phyloP scores from a whole-genome alignment of 179 eudicot genomes.

The Pouteria campechiana region DNA sequence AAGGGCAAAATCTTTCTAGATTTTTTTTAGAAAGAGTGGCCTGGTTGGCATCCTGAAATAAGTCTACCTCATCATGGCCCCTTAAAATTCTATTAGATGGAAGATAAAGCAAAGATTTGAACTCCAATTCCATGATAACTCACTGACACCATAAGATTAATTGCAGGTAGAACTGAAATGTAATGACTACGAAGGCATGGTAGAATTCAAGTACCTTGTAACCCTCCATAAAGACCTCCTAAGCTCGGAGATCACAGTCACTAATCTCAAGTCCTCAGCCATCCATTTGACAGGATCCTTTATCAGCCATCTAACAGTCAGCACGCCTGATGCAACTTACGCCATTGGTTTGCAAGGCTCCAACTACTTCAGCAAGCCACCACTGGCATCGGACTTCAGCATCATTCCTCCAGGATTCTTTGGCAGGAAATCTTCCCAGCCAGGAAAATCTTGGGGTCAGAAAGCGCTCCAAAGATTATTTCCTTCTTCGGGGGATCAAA shows the following conservation, averaged over 20 bases:
- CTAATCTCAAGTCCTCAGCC: constrained; percentile 26
- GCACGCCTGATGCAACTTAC: constrained; percentile 87
- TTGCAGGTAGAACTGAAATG: constrained; percentile 61
- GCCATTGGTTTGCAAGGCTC: constrained; percentile 71
- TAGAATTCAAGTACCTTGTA: constrained; percentile 41
- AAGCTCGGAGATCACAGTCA: constrained; percentile 39
- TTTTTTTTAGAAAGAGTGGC: too few species aligned
- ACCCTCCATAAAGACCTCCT: constrained; percentile 40
- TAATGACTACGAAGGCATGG: constrained; percentile 22
- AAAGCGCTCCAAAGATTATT: constrained; percentile 19
- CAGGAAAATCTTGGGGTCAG: constrained; percentile 14
- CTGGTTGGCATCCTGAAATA: too few species aligned
- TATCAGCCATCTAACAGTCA: constrained; percentile 56
- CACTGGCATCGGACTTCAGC: constrained; percentile 37
- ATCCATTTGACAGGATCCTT: constrained; percentile 39
- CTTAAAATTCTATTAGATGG: too few species aligned
- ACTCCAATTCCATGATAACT: too few species aligned
- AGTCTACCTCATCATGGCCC: too few species aligned
- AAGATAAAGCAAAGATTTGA: too few species aligned
- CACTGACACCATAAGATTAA: too few species aligned
- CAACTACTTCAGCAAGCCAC: constrained; percentile 38
- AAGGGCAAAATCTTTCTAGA: too few species aligned
- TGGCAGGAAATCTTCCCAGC: constrained; percentile 6
- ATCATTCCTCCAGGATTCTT: constrained; percentile 33
- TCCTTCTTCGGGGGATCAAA: constrained; percentile 14